phyloP scores from a whole-genome alignment of 805 yeast species.

The Teunomyces funiuensis region DNA sequence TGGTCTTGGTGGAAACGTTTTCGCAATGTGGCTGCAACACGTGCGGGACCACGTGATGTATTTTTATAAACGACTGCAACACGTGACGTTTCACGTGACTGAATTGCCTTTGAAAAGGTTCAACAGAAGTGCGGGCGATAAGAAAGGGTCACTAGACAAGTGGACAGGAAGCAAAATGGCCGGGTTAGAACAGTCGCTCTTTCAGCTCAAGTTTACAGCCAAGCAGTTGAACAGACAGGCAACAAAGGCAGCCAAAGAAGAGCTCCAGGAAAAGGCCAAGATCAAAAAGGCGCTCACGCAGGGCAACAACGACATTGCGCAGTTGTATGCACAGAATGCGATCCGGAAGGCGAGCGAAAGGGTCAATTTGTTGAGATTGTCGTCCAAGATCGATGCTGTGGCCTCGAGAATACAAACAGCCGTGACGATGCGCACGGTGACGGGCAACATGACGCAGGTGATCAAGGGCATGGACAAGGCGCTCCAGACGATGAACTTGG shows the following conservation, averaged over 20 bases:
- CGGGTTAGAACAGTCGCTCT: constrained; percentile 29
- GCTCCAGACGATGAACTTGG: constrained; percentile 91
- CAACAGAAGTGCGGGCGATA: not conserved
- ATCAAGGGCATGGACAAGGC: constrained; percentile 97
- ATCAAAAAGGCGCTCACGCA: constrained; percentile 84
- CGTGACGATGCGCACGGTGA: constrained; percentile 93
- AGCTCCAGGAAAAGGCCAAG: constrained; percentile 79
- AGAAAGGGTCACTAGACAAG: not conserved
- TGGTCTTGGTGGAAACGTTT: not conserved
- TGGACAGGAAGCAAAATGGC: constrained; percentile 16
- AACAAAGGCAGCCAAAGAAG: constrained; percentile 86
- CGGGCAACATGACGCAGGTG: constrained; percentile 90
- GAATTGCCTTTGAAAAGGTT: not conserved
- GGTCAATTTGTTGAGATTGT: constrained; percentile 72
- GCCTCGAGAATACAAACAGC: constrained; percentile 97
- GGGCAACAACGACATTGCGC: constrained; percentile 90
- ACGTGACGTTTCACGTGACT: not conserved
- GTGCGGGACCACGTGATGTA: no score
- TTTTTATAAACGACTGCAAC: no score
- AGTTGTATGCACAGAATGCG: constrained; percentile 92
- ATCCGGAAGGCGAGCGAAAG: constrained; percentile 88
- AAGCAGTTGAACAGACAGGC: constrained; percentile 91
- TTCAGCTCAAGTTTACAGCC: constrained; percentile 68
- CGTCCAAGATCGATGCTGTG: constrained; percentile 92
- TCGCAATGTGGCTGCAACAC: no score